Conservation (phyloP, 1,284 basidiomycete species). For the Ganoderma resinaceum region DNA sequence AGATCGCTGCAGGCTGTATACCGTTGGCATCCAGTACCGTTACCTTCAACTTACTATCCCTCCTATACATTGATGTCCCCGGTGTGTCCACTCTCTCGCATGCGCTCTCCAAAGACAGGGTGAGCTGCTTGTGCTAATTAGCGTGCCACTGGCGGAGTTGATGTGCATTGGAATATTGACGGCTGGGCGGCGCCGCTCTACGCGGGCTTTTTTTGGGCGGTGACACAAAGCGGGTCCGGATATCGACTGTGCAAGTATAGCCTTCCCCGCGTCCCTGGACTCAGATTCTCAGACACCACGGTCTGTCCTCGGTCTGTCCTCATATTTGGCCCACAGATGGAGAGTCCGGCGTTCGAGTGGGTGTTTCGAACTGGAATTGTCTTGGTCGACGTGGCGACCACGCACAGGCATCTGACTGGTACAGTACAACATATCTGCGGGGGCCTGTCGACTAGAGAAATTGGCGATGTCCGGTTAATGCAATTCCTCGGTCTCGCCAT, state of each 20-base stretch:
- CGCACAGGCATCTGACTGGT: not conserved
- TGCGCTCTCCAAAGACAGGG: not conserved
- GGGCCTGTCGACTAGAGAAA: not conserved
- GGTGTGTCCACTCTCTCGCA: too few species aligned
- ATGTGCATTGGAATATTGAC: not conserved
- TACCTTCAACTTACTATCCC: too few species aligned
- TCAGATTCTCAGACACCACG: not conserved
- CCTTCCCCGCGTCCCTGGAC: not conserved
- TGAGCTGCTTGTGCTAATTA: not conserved
- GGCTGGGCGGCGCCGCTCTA: not conserved
- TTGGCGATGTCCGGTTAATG: slow-evolving; percentile 1
- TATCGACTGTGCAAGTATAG: not conserved
- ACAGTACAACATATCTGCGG: not conserved
- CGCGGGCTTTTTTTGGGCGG: not conserved
- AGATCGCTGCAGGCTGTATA: not conserved
- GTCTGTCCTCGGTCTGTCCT: not conserved
- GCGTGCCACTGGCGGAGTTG: not conserved
- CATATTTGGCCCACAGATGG: not conserved
- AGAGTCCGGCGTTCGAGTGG: not conserved
- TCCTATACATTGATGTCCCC: too few species aligned
- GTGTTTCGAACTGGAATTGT: not conserved
- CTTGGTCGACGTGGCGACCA: not conserved
- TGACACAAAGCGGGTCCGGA: not conserved
- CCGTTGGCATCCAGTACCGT: too few species aligned
- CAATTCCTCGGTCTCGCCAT: not conserved